A percentile compares a stretch with the other conserved stretches of the same genome.
These are phyloP conservation scores for Colletotrichum somersetense DNA, from an alignment of 2,329 filamentous ascomycete species.

Conservation along the genomic window DNA sequence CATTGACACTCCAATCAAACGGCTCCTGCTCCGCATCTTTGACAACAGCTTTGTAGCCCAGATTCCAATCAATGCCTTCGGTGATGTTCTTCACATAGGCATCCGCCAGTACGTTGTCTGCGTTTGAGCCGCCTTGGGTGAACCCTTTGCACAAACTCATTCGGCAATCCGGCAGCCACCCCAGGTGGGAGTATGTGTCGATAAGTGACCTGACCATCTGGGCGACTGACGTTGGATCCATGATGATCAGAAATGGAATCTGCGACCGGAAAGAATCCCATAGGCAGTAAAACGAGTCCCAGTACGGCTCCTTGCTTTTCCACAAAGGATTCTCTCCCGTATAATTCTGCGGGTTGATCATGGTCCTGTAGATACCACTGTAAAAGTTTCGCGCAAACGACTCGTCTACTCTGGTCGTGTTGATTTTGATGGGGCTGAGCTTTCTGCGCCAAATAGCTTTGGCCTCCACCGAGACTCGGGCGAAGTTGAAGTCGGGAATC, in stretches of 20 bases:
- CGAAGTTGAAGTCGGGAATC: conserved; percentile 77
- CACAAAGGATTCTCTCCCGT: conserved; percentile 80
- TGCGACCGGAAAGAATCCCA: conserved; percentile 80
- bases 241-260: conserved; percentile 75
- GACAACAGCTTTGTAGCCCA: conserved; percentile 77
- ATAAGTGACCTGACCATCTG: conserved; percentile 78
- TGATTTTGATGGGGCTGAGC: conserved; percentile 68
- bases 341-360: conserved; percentile 81
- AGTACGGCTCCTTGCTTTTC: conserved; percentile 76
- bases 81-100: conserved; percentile 75
- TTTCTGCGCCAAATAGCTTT: conserved; percentile 72
- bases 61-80: conserved; percentile 73
- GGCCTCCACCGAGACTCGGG: conserved; percentile 63
- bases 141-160: conserved; percentile 82
- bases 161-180: conserved; percentile 80
- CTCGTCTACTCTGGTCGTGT: conserved; percentile 63
- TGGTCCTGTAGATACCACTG: conserved; percentile 78
- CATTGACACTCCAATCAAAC: conserved; percentile 76
- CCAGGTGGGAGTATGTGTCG: conserved; percentile 77
- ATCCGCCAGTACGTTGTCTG: conserved; percentile 77
- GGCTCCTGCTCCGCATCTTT: conserved; percentile 81
- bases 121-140: conserved; percentile 82
- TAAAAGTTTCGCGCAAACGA: conserved; percentile 74
- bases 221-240: conserved; percentile 74
- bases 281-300: conserved; percentile 82